Evolutionary conservation across 257 asterid genomes (phyloP).

Genomic region (Ballota nigra): DNA sequence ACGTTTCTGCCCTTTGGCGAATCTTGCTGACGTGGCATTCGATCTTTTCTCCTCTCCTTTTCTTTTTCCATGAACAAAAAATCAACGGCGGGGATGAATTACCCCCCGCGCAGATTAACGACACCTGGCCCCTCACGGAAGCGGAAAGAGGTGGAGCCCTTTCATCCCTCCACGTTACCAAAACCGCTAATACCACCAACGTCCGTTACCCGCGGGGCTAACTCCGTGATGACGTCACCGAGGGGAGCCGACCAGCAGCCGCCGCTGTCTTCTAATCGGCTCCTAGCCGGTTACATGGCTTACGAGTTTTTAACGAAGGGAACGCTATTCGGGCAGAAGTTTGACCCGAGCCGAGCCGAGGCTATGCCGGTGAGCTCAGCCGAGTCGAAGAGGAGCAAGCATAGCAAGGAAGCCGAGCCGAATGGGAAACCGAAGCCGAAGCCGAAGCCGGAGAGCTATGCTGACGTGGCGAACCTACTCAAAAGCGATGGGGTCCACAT

Average conservation of each 20-base stretch:
- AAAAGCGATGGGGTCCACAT: constrained; percentile 60
- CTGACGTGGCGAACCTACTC: constrained; percentile 59
- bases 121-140: constrained; percentile 50
- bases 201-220: constrained; percentile 27
- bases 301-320: constrained; percentile 58
- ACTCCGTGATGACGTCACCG: constrained; percentile 5
- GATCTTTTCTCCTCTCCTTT: neutral
- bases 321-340: constrained; percentile 51
- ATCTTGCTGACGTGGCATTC: constrained; percentile 38
- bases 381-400: constrained; percentile 36
- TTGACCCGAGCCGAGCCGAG: constrained; percentile 56
- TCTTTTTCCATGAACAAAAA: neutral
- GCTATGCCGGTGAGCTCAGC: constrained; percentile 30
- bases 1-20: constrained; percentile 22
- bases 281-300: constrained; percentile 75
- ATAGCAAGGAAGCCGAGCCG: constrained; percentile 31
- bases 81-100: constrained; percentile 58
- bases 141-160: constrained; percentile 53
- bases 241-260: constrained; percentile 29
- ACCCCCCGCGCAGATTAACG: constrained; percentile 37
- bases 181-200: constrained; percentile 38
- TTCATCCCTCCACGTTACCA: constrained; percentile 27
- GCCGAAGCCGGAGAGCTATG: constrained; percentile 48
- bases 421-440: constrained; percentile 32
- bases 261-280: constrained; percentile 38